Base-by-base conservation (phyloP, 441 rosid species). In the Gossypium davidsonii region DNA sequence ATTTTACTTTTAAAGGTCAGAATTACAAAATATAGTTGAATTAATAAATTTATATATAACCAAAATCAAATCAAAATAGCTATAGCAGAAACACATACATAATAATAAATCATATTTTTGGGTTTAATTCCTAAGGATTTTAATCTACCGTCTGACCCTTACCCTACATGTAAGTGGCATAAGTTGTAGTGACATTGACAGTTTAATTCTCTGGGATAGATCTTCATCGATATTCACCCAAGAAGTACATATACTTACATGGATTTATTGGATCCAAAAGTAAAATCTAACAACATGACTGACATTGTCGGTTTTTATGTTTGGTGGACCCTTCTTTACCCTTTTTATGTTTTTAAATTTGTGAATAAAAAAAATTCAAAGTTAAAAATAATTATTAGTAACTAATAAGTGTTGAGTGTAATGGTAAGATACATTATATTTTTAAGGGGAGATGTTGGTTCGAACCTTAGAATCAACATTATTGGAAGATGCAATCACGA, bases 221-320 rank as follows among this genome's bases (percentile, higher is more conserved):
- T 46, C 70, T 66, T 66, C 70, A 66, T 66, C 39, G 56, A 25
- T n/a, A 48, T 66, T 67, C 71, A 66, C 70, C 70, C 70, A 66
- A 11, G 21, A 65, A 8, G 56, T 48, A 46, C 70, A 46, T 7
- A 15, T 3, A 39, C 3, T 6, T 3, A 3, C 12, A 37, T 37
- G 67, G 49, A 39, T 6, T 26, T 28, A 52, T 52, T 52, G 21
- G 8, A 2, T 52, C 23, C 57, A 9, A 9, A 18, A 55, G 10
- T 17, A 18, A 12, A 21, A 23, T 48, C 7, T n/a, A 20, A 67
- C 20, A 14, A 25, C 8, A 48, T 0, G 6, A 25, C 71, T 25
- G 71, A 8, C 42, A 48, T 48, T 67, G 58, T 67, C 58, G 71
- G 71, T 48, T 48, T 66, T 67, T 48, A 67, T 25, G 61, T 67